A percentile compares a stretch with the other conserved stretches of the same genome.
Conservation (phyloP, 2,329 filamentous ascomycete species). For the Xylariaceae sp. region DNA sequence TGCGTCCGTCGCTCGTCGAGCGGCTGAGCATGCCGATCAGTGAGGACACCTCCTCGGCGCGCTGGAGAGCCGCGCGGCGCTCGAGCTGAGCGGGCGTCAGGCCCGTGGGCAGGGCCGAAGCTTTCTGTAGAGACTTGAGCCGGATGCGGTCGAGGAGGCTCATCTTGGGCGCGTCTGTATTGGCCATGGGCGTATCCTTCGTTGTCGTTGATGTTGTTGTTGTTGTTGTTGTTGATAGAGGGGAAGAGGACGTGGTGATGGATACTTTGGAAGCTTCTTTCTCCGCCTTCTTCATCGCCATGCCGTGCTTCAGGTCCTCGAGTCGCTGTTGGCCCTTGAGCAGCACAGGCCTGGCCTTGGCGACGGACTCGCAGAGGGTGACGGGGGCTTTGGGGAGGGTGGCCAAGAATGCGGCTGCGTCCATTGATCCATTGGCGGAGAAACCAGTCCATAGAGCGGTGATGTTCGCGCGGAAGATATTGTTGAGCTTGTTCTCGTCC, state of each 20-base stretch:
- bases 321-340: conserved; percentile 64
- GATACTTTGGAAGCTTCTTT: conserved; percentile 33
- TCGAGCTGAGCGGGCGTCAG: conserved; percentile 51
- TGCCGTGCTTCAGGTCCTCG: conserved; percentile 60
- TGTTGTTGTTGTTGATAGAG: not conserved
- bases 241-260: not conserved
- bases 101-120: conserved; percentile 38
- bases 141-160: conserved; percentile 72
- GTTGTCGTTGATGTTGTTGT: conserved; percentile 26
- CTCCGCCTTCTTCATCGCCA: conserved; percentile 48
- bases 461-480: conserved; percentile 49
- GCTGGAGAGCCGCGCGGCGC: conserved; percentile 60
- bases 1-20: conserved; percentile 36
- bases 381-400: conserved; percentile 52
- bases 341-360: conserved; percentile 51
- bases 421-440: conserved; percentile 25
- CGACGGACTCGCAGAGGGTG: conserved; percentile 44
- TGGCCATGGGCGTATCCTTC: conserved; percentile 32
- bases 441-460: conserved; percentile 38
- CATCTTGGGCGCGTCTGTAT: conserved; percentile 48
- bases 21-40: conserved; percentile 62
- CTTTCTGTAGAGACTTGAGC: conserved; percentile 57
- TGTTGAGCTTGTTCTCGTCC: conserved; percentile 48
- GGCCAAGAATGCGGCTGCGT: conserved; percentile 45
- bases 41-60: conserved; percentile 61